Percentiles rank a stretch among this genome's conserved stretches.
Conservation (phyloP, 2,329 filamentous ascomycete species). For the Fusarium sp. region DNA sequence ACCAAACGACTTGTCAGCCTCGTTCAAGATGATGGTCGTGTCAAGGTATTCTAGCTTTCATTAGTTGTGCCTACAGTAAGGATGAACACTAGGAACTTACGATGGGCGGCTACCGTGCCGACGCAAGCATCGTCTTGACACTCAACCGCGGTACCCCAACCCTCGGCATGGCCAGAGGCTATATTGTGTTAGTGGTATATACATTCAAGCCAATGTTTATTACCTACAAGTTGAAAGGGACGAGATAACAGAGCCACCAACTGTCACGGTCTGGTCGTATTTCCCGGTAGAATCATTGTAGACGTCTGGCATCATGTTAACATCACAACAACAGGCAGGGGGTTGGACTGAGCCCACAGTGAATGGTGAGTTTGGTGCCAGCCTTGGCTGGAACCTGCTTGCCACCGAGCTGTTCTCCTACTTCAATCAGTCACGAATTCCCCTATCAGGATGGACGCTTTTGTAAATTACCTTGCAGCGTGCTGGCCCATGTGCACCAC, state of each 20-base stretch:
- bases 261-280: slow-evolving; percentile 24
- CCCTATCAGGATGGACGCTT: rapidly evolving
- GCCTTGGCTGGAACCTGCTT: slow-evolving; percentile 21
- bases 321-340: background rate
- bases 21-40: slow-evolving; percentile 20
- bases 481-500: slow-evolving; percentile 33
- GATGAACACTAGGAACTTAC: background rate
- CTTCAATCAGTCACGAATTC: background rate
- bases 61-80: background rate
- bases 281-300: slow-evolving; percentile 28
- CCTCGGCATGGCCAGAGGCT: slow-evolving; percentile 26
- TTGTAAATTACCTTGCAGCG: slow-evolving; percentile 6
- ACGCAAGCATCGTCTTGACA: slow-evolving; percentile 31
- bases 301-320: background rate
- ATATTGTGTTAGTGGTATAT: background rate
- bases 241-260: slow-evolving; percentile 14
- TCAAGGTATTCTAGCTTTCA: slow-evolving; percentile 16
- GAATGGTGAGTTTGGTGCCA: slow-evolving; percentile 18
- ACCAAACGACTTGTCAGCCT: slow-evolving; percentile 9
- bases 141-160: slow-evolving; percentile 32
- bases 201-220: rapidly evolving
- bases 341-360: slow-evolving; percentile 1
- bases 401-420: slow-evolving; percentile 20
- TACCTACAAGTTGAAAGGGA: slow-evolving; percentile 17
- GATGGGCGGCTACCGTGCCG: slow-evolving; percentile 12